These are phyloP conservation scores for Pseudonitzschia pungens DNA, from an alignment of 108 stramenopile species.

Conservation along the genomic window DNA sequence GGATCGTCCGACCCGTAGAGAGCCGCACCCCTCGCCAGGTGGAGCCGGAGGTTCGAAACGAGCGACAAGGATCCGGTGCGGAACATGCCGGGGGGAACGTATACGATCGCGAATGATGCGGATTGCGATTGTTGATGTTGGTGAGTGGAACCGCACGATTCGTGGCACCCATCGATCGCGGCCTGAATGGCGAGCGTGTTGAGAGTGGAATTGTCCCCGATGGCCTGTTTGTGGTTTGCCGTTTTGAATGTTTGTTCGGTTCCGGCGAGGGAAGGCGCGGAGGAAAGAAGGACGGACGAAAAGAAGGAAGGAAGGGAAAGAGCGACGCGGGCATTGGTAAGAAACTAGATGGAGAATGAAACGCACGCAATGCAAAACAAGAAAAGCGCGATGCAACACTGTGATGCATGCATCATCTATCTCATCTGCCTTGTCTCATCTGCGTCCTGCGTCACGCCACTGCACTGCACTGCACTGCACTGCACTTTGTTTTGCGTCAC, in stretches of 20 bases:
- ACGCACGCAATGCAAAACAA: too few species aligned
- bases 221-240: slow-evolving; percentile 8
- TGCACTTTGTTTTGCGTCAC: too few species aligned
- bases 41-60: background rate
- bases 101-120: background rate
- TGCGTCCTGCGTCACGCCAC: too few species aligned
- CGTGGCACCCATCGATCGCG: slow-evolving; percentile 12
- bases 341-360: too few species aligned
- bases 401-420: too few species aligned
- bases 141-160: background rate
- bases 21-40: background rate
- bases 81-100: slow-evolving; percentile 4
- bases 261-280: background rate
- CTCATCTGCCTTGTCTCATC: too few species aligned
- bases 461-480: too few species aligned
- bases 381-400: too few species aligned
- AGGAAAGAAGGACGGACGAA: background rate
- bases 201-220: slow-evolving; percentile 11
- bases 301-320: background rate
- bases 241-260: too few species aligned
- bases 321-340: too few species aligned
- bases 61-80: slow-evolving; percentile 3
- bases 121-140: background rate
- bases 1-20: slow-evolving; percentile 14
- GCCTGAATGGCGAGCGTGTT: slow-evolving; percentile 16